Evolutionary conservation across 805 yeast genomes (phyloP).

Genomic region (Candida loeiensis): DNA sequence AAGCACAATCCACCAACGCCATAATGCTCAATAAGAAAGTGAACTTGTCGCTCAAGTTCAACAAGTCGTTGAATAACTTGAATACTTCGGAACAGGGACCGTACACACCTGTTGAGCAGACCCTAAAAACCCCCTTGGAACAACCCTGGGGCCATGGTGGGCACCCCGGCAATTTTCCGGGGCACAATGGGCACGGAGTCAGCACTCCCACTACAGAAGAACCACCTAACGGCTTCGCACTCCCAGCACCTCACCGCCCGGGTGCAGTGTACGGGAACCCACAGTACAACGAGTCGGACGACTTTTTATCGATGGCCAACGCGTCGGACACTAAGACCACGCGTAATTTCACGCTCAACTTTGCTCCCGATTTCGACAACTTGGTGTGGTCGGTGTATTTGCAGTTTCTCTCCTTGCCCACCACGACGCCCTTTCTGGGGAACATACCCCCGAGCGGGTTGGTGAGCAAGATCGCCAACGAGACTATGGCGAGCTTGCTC

Average conservation of each 20-base stretch:
- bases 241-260: constrained; percentile 6
- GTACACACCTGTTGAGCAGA: constrained; percentile 45
- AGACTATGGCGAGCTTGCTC: constrained; percentile 31
- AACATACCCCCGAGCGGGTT: constrained; percentile 42
- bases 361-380: constrained; percentile 36
- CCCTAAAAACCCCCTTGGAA: constrained; percentile 38
- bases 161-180: constrained; percentile 4
- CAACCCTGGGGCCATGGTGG: constrained; percentile 16
- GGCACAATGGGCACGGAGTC: constrained; percentile 8
- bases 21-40: constrained; percentile 17
- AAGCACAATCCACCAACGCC: background rate
- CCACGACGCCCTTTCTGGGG: constrained; percentile 45
- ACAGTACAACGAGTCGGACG: constrained; percentile 39
- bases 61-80: constrained; percentile 26
- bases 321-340: constrained; percentile 14
- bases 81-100: constrained; percentile 24
- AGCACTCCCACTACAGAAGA: constrained; percentile 3
- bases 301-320: constrained; percentile 26
- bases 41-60: constrained; percentile 33
- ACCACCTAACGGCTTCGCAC: constrained; percentile 2
- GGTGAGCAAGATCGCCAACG: constrained; percentile 42
- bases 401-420: constrained; percentile 37
- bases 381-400: constrained; percentile 33
- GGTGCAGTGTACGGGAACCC: constrained; percentile 28
- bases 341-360: constrained; percentile 32